Percentiles rank a stretch among this genome's conserved stretches.
Conservation (phyloP, 345 rosid genomes). For the Eucalyptus camaldulensis region DNA sequence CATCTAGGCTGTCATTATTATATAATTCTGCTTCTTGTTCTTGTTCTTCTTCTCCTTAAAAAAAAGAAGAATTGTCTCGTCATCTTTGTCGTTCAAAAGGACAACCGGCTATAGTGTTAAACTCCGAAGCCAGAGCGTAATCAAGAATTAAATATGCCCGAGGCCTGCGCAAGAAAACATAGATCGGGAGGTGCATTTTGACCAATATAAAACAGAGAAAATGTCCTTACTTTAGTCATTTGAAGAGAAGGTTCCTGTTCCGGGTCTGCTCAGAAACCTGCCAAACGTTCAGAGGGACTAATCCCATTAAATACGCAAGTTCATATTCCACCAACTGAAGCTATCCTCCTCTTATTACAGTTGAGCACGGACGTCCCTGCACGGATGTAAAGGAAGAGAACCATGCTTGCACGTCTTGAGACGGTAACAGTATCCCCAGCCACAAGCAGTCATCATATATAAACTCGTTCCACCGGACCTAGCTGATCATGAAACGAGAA, state of each 20-base stretch:
- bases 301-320: neutral
- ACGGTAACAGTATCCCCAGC: neutral
- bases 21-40: neutral
- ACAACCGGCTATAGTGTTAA: neutral
- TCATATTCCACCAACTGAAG: neutral
- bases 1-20: neutral
- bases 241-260: neutral
- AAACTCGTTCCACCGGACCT: neutral
- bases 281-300: neutral
- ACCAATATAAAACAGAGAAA: neutral
- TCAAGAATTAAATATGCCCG: neutral
- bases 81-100: neutral
- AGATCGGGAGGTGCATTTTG: neutral
- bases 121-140: neutral
- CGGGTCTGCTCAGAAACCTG: neutral
- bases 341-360: neutral
- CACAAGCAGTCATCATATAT: neutral
- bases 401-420: neutral
- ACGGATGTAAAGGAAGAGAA: neutral
- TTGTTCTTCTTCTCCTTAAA: neutral
- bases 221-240: neutral
- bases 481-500: neutral
- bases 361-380: neutral
- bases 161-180: neutral
- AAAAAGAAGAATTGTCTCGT: neutral